phyloP scores from a whole-genome alignment of 306 rosid genomes.

The Coriaria nepalensis region DNA sequence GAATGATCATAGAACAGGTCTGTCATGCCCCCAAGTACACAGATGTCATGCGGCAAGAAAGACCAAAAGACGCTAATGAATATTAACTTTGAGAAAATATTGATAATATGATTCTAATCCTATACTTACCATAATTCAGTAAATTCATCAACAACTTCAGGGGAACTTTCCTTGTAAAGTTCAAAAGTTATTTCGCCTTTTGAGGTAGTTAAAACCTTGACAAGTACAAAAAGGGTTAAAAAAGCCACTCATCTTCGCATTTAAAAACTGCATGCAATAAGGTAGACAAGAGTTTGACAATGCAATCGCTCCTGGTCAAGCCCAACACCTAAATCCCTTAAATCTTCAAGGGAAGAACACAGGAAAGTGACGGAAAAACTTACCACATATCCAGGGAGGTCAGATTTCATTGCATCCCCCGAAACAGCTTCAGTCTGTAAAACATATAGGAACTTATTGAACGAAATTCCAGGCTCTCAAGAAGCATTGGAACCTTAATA shows the following conservation, averaged over 20 bases:
- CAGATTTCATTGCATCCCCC: constrained; percentile 40
- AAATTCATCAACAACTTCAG: constrained; percentile 96
- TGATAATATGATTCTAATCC: too few species aligned
- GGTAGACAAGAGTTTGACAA: neutral
- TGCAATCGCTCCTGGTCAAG: constrained; percentile 6
- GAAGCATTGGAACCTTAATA: constrained; percentile 8
- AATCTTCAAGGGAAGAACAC: constrained; percentile 5
- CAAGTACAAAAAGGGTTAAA: too few species aligned
- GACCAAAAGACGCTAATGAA: too few species aligned
- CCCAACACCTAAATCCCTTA: constrained; percentile 7
- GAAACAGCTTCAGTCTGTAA: constrained; percentile 30
- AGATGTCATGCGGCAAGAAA: too few species aligned
- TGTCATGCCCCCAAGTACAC: too few species aligned
- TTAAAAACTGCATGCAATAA: too few species aligned
- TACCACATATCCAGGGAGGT: constrained; percentile 62
- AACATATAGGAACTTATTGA: constrained; percentile 3
- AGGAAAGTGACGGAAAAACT: constrained; percentile 18
- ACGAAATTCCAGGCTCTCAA: neutral
- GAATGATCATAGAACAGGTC: too few species aligned
- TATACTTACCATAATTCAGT: constrained; percentile 82
- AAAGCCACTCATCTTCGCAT: too few species aligned
- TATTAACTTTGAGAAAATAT: too few species aligned
- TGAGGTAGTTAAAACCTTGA: constrained; percentile 67
- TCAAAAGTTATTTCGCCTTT: constrained; percentile 64
- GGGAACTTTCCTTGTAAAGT: constrained; percentile 77